Conservation (phyloP, 1,284 basidiomycete genomes). For the Ustilago nuda region DNA sequence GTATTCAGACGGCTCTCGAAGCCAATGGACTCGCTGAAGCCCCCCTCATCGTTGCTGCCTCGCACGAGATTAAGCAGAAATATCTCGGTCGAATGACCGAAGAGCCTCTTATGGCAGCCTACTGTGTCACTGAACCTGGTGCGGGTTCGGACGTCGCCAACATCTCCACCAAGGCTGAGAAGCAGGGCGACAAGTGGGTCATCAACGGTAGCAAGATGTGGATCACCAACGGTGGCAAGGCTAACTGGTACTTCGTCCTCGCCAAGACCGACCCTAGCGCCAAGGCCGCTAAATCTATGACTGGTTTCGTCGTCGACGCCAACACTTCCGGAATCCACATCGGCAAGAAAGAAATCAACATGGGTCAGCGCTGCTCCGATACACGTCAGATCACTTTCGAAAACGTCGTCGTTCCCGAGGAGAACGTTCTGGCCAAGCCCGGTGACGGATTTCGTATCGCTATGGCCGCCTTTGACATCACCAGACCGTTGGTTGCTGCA, state of each 20-base stretch:
- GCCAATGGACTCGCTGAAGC: slow-evolving; percentile 73
- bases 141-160: slow-evolving; percentile 74
- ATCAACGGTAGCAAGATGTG: slow-evolving; percentile 73
- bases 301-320: slow-evolving; percentile 74
- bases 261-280: slow-evolving; percentile 72
- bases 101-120: slow-evolving; percentile 73
- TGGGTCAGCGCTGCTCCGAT: slow-evolving; percentile 75
- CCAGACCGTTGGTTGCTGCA: slow-evolving; percentile 72
- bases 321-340: slow-evolving; percentile 71
- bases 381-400: slow-evolving; percentile 74
- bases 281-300: slow-evolving; percentile 72
- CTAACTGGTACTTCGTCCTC: slow-evolving; percentile 74
- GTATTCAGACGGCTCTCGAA: slow-evolving; percentile 72
- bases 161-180: slow-evolving; percentile 70
- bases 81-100: slow-evolving; percentile 75
- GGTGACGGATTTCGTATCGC: slow-evolving; percentile 74
- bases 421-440: slow-evolving; percentile 72
- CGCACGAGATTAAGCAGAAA: slow-evolving; percentile 72
- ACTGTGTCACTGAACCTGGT: slow-evolving; percentile 73
- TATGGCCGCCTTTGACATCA: slow-evolving; percentile 74
- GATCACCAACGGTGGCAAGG: slow-evolving; percentile 72
- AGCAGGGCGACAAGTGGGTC: slow-evolving; percentile 73
- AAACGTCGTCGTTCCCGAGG: slow-evolving; percentile 72
- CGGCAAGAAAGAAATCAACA: slow-evolving; percentile 74
- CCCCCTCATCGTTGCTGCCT: slow-evolving; percentile 72